Evolutionary conservation across 805 yeast species (phyloP).

Genomic region (Zygosaccharomyces bailii): DNA sequence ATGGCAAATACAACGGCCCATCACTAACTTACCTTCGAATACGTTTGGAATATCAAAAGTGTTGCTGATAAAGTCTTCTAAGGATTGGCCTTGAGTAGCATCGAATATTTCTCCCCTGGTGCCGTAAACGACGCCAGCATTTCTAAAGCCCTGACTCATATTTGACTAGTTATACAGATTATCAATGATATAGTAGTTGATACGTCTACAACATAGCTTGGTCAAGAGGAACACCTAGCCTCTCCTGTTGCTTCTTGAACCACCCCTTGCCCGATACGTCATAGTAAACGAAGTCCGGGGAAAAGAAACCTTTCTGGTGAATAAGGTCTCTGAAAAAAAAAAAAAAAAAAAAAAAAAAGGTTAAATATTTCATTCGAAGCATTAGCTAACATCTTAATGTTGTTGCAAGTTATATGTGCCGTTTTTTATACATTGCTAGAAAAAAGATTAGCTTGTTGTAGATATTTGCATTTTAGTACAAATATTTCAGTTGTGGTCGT

Average conservation of each 20-base stretch:
- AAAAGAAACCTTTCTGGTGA: no score
- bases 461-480: no score
- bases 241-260: not conserved
- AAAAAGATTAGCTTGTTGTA: no score
- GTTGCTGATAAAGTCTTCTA: slow-evolving; percentile 10
- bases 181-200: no score
- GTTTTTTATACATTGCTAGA: no score
- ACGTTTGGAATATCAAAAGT: slow-evolving; percentile 13
- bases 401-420: no score
- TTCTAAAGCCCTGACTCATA: slow-evolving; percentile 5
- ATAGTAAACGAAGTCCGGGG: slow-evolving; percentile 3
- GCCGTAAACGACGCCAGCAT: slow-evolving; percentile 17
- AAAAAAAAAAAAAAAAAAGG: not conserved
- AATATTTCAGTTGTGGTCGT: no score
- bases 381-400: no score
- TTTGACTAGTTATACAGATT: not conserved
- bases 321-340: no score
- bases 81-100: slow-evolving; percentile 4
- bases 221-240: not conserved
- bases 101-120: slow-evolving; percentile 16
- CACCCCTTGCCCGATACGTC: not conserved
- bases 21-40: slow-evolving; percentile 13
- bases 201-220: no score
- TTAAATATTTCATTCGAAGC: not conserved
- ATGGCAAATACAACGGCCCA: slow-evolving; percentile 20